Evolutionary conservation across 352 stramenopile genomes (phyloP), one percentile per base, ranked within the genome.

Genomic region (Globisporangium echinulatum): DNA sequence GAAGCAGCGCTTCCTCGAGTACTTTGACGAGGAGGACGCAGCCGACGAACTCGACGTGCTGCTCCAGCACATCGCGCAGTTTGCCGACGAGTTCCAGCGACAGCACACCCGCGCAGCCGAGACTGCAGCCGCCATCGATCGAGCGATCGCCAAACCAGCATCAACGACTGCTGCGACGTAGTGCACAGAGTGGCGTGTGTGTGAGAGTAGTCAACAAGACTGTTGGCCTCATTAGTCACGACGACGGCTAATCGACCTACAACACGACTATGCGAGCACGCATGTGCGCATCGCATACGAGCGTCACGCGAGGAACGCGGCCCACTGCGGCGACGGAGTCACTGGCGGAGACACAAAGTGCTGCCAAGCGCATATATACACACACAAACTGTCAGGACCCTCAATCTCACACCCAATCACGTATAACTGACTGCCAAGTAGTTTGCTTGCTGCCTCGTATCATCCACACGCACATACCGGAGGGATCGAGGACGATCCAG

Each of bases 21-120:
- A 90, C 48, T 88, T 93, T 40, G 82, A 90, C 61, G 84, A 93
- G 61, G 72, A 88, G 43, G 79, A 81, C 19, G 71, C 67, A 0
- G 60, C 87, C 33, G 75, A 85, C 42, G 75, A 85, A 44, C 61
- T 93, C 19, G 84, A 93, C 55, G 82, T 82, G 40, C 49, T 92
- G 47, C 65, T 92, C 11, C 69, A 69, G 1, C 72, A 79, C 57
- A 84, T 93, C 25, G 74, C 77, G 38, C 75, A 54, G n/a, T 93
- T 91, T 58, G 70, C 66, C 1, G 60, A 70, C 9, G 83, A 89
- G 43, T 93, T 85, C 49, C 59, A 66, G 17, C 74, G 69, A 11
- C 77, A 90, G 44, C 79, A 82, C 49, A 62, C 72, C 17, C 77
- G 85, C 48, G 61, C 81, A 36, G 56, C 75, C 36, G 56, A 73